Conservation (phyloP, 2,329 filamentous ascomycete genomes). For the Fusarium lyarnte region DNA sequence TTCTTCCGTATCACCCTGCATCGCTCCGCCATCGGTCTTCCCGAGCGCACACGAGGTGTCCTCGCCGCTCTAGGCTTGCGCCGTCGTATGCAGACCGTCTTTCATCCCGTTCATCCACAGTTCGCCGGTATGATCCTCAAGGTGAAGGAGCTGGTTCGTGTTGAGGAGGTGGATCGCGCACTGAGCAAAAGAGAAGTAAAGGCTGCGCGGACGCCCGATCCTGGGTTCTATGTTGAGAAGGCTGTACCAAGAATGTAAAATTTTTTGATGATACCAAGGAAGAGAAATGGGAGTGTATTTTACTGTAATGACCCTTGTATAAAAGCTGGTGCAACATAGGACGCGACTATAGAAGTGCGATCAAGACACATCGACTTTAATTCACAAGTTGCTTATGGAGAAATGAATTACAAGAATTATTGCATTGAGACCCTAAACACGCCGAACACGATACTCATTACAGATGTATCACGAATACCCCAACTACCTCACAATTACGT, state of each 20-base stretch:
- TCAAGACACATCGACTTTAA: not conserved
- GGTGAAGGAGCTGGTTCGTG: conserved; percentile 90
- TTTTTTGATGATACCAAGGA: not conserved
- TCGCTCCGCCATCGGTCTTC: conserved; percentile 89
- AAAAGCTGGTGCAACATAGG: conserved; percentile 26
- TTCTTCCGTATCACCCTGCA: conserved; percentile 93
- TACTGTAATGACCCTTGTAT: conserved; percentile 46
- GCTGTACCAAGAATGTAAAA: conserved; percentile 43
- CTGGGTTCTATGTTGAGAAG: conserved; percentile 83
- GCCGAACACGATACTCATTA: conserved; percentile 8
- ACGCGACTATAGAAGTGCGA: conserved; percentile 9
- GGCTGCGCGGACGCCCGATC: conserved; percentile 76
- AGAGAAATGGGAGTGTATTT: conserved; percentile 40
- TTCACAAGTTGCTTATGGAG: not conserved
- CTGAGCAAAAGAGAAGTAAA: conserved; percentile 75
- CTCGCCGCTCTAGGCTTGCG: conserved; percentile 86
- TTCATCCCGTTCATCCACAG: conserved; percentile 83
- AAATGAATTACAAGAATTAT: not conserved
- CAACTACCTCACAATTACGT: conserved; percentile 36
- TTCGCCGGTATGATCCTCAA: conserved; percentile 92
- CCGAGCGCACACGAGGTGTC: conserved; percentile 79
- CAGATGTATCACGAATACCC: conserved; percentile 17
- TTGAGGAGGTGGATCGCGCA: conserved; percentile 76
- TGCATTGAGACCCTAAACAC: conserved; percentile 2
- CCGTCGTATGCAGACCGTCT: conserved; percentile 86